Evolutionary conservation across 1,284 basidiomycete genomes (phyloP), one percentile per base, ranked within the genome.

Genomic region (Cryptococcus amylolentus): DNA sequence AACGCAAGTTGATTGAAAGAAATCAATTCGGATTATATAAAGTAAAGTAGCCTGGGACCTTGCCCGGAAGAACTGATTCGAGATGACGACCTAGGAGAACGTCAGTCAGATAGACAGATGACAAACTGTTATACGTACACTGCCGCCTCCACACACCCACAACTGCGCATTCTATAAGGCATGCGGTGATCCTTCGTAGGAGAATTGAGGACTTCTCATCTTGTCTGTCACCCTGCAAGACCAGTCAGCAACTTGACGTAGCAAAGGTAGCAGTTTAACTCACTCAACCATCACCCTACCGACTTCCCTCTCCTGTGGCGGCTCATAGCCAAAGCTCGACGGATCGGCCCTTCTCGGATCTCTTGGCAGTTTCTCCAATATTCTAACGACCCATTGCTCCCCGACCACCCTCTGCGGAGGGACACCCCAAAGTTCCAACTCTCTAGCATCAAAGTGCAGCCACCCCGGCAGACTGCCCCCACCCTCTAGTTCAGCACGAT

Each of bases 391-490:
- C 10, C 62, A 64, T 5, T 65, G 60, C 40, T 71, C 64, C 0
- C 70, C 72, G 1, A 63, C 54, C 23, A 67, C 54, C 10, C 53
- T 51, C 31, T 71, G 43, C 0, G 63, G 58, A n/a, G 73, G 72
- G 10, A 76, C 71, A 54, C 73, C 73, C 73, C 73, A 76, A 41
- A 76, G 58, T 51, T 74, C 72, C 37, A 74, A 56, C 56, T 76
- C 73, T 31, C 72, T 58, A n/a, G 65, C 62, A 55, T 76, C 73
- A 56, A 74, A 76, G 50, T 74, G 73, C 26, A 76, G 58, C 73
- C 73, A 76, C n/a, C 55, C 54, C 8, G 73, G 73, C 20, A 76
- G 49, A 12, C 54, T 49, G 5, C 57, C 62, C 10, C 72, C 73
- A 31, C 63, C 65, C 45, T 67, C 63, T 5, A 64, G 50, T 54